Evolutionary conservation across 108 stramenopile species (phyloP).

Genomic region (Chaetoceros muelleri): DNA sequence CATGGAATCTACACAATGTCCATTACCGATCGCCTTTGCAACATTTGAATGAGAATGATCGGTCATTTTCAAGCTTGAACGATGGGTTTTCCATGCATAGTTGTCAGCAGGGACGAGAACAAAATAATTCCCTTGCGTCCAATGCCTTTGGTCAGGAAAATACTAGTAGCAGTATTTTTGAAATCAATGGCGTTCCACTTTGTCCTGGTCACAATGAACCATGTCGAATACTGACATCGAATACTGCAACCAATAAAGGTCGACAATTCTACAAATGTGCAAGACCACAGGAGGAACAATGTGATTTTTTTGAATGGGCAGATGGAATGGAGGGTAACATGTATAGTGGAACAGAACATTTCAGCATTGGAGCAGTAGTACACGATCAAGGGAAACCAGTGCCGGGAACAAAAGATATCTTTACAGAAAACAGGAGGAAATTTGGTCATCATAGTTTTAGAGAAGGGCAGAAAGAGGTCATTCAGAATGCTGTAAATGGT

Average conservation of each 20-base stretch:
- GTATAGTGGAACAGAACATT: constrained; percentile 7
- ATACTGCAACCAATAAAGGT: constrained; percentile 47
- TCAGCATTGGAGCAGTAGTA: constrained; percentile 3
- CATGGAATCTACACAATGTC: too few species aligned
- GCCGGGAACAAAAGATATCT: constrained; percentile 34
- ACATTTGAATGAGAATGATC: too few species aligned
- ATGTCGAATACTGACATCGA: constrained; percentile 49
- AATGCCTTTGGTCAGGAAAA: not conserved
- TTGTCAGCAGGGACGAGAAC: too few species aligned
- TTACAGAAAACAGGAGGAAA: constrained; percentile 50
- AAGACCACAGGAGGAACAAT: constrained; percentile 52
- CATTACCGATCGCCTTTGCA: too few species aligned
- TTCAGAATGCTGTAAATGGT: constrained; percentile 81
- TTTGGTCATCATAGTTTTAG: constrained; percentile 89
- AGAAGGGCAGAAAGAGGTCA: constrained; percentile 82
- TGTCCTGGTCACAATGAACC: constrained; percentile 74
- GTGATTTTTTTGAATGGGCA: constrained; percentile 86
- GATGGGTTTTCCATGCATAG: too few species aligned
- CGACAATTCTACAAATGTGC: constrained; percentile 83
- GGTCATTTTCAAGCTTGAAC: too few species aligned
- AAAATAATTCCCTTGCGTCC: too few species aligned
- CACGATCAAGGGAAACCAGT: not conserved
- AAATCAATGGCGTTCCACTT: constrained; percentile 24
- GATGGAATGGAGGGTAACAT: constrained; percentile 51
- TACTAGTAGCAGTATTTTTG: not conserved